phyloP scores from a whole-genome alignment of 371 early-diverging fungal species.

The Mortierella sp. region DNA sequence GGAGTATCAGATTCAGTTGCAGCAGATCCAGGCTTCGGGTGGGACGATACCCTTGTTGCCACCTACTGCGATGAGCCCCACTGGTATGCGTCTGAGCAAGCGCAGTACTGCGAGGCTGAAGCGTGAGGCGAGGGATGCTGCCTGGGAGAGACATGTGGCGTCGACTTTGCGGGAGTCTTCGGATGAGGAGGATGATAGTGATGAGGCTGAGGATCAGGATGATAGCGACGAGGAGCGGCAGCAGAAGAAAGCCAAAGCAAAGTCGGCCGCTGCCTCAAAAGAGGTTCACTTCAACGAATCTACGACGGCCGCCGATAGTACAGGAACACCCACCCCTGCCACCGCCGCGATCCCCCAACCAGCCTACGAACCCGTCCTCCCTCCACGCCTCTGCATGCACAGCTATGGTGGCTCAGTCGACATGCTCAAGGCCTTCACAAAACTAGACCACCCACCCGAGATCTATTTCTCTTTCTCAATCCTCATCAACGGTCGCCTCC shows the following conservation, averaged over 20 bases:
- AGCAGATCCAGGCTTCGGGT: slow-evolving; percentile 36
- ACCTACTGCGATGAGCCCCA: slow-evolving; percentile 20
- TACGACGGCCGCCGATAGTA: not conserved
- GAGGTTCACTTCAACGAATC: not conserved
- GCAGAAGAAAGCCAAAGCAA: not conserved
- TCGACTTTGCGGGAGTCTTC: slow-evolving; percentile 52
- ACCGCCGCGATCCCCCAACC: not conserved
- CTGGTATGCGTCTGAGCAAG: slow-evolving; percentile 32
- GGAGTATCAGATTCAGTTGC: slow-evolving; percentile 32
- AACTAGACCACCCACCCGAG: slow-evolving; percentile 46
- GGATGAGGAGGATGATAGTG: slow-evolving; percentile 34
- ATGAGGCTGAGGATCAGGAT: slow-evolving; percentile 11
- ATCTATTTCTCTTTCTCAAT: slow-evolving; percentile 79
- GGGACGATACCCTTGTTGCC: slow-evolving; percentile 21
- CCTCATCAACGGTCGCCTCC: slow-evolving; percentile 69
- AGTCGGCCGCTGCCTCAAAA: not conserved
- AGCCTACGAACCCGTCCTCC: slow-evolving; percentile 56
- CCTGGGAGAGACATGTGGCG: slow-evolving; percentile 48
- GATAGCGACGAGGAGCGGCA: not conserved
- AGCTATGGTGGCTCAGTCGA: slow-evolving; percentile 89
- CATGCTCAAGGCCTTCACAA: slow-evolving; percentile 72
- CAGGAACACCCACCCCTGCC: not conserved
- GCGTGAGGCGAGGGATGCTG: slow-evolving; percentile 49
- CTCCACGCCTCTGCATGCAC: slow-evolving; percentile 85
- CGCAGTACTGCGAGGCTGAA: slow-evolving; percentile 42